A percentile compares a stretch with the other conserved stretches of the same genome.
phyloP scores from a whole-genome alignment of 345 rosid species.

The Aethionema arabicum region DNA sequence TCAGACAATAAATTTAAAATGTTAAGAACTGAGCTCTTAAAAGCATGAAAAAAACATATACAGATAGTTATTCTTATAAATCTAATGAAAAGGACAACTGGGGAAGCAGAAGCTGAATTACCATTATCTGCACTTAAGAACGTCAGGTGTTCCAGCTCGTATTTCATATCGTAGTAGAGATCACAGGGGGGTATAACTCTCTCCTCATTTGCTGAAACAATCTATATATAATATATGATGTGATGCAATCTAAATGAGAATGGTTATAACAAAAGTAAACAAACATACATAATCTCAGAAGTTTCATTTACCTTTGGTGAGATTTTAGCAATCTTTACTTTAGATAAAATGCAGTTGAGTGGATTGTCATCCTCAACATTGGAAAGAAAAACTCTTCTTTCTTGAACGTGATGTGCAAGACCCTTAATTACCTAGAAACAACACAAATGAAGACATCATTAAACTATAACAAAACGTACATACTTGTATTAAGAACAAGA shows the following conservation, averaged over 20 bases:
- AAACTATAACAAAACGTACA: neutral
- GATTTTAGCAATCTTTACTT: conserved; percentile 31
- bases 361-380: conserved; percentile 47
- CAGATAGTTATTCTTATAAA: too few relatives aligned
- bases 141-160: conserved; percentile 35
- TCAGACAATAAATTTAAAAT: too few relatives aligned
- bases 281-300: neutral
- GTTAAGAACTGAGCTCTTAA: too few relatives aligned
- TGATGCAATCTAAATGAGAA: neutral
- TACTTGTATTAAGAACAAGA: neutral
- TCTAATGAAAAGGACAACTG: too few relatives aligned
- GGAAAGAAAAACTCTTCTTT: conserved; percentile 42
- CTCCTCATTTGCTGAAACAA: conserved; percentile 27
- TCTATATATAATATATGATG: conserved; percentile 10
- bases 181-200: conserved; percentile 32
- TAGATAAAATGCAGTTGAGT: conserved; percentile 37
- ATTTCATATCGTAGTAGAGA: conserved; percentile 42
- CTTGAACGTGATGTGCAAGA: conserved; percentile 20
- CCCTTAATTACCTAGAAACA: conserved; percentile 38
- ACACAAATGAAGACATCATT: neutral
- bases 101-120: neutral
- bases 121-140: conserved; percentile 31
- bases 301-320: conserved; percentile 33
- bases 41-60: too few relatives aligned
- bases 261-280: neutral